A percentile compares a stretch with the other conserved stretches of the same genome.
These are phyloP conservation scores for Alternaria brassicicola DNA, from an alignment of 2,329 filamentous ascomycete species.

Conservation along the genomic window DNA sequence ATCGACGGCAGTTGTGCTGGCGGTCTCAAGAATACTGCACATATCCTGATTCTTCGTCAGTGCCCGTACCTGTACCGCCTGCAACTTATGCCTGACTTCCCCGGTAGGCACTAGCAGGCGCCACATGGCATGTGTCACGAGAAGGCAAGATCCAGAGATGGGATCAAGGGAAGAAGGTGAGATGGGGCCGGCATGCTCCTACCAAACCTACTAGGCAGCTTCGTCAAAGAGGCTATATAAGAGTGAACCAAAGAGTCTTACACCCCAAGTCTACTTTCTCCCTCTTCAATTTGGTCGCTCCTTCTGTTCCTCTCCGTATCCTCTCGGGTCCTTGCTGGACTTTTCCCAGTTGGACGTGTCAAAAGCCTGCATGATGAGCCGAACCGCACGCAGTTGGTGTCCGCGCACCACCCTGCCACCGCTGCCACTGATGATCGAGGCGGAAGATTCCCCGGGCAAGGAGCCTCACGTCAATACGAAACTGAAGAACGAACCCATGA, in stretches of 20 bases:
- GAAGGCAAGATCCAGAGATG: not conserved
- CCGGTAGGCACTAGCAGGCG: not conserved
- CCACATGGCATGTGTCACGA: not conserved
- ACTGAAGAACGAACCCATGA: conserved; percentile 11
- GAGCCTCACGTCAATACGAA: not conserved
- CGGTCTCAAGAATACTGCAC: not conserved
- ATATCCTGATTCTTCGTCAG: not conserved
- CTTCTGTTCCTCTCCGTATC: not conserved
- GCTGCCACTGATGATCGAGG: not conserved
- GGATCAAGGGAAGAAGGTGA: not conserved
- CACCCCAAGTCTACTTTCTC: not conserved
- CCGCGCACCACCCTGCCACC: conserved; percentile 2
- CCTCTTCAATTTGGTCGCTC: not conserved
- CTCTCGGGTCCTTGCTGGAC: not conserved
- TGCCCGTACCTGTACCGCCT: not conserved
- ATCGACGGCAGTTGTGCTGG: not conserved
- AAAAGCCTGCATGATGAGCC: conserved; percentile 6
- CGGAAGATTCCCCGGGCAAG: not conserved
- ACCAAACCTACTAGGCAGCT: not conserved
- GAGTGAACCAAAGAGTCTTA: not conserved
- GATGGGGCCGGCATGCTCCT: not conserved
- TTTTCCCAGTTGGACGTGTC: not conserved
- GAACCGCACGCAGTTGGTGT: conserved; percentile 2
- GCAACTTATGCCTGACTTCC: not conserved
- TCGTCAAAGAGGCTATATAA: not conserved